Conservation (phyloP, 768 basidiomycete species). For the Boletus insuetus region DNA sequence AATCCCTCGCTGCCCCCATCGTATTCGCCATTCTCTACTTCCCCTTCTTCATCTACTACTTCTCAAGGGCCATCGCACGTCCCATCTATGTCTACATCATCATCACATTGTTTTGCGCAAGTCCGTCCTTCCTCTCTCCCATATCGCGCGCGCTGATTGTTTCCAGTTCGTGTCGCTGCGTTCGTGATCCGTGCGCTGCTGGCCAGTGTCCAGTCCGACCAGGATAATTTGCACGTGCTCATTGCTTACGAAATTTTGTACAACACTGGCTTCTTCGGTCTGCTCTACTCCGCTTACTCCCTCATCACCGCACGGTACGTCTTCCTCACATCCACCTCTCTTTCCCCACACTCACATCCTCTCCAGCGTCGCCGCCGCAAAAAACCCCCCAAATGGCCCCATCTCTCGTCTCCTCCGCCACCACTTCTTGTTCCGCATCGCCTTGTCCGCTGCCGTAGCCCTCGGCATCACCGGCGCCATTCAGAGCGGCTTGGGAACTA, state of each 20-base stretch:
- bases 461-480: conserved; percentile 31
- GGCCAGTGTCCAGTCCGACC: conserved; percentile 16
- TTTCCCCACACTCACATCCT: background rate
- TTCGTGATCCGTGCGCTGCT: conserved; percentile 20
- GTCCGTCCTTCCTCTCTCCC: conserved; percentile 8
- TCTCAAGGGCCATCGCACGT: conserved; percentile 11
- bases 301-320: conserved; percentile 32
- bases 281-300: conserved; percentile 29
- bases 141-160: background rate
- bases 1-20: conserved; percentile 25
- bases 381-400: conserved; percentile 15
- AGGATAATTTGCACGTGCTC: conserved; percentile 18
- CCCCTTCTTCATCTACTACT: conserved; percentile 14
- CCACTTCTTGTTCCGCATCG: conserved; percentile 24
- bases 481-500: conserved; percentile 1
- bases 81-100: conserved; percentile 22
- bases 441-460: conserved; percentile 23
- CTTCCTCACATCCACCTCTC: background rate
- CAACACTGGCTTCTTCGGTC: conserved; percentile 34
- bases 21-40: conserved; percentile 27
- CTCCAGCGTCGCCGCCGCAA: conserved; percentile 11
- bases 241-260: conserved; percentile 33
- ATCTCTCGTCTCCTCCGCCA: conserved; percentile 16
- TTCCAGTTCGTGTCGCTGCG: conserved; percentile 15
- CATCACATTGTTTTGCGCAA: conserved; percentile 25